These are phyloP conservation scores for Arthrobotrys sinensis DNA, from an alignment of 2,329 filamentous ascomycete genomes.

Conservation along the genomic window DNA sequence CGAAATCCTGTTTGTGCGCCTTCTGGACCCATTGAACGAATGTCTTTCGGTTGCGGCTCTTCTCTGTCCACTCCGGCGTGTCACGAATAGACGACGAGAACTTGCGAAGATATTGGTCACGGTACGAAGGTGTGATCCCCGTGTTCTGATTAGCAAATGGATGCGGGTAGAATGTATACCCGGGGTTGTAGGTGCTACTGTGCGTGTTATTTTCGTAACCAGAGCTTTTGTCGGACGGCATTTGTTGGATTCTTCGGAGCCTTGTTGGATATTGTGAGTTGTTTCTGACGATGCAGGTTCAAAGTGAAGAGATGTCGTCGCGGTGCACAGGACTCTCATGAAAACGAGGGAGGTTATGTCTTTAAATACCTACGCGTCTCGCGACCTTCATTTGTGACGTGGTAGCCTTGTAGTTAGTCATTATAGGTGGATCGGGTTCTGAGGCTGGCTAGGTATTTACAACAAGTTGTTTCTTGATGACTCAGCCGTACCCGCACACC, in stretches of 20 bases:
- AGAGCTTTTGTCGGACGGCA: constrained; percentile 4
- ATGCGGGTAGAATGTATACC: background rate
- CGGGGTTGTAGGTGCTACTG: background rate
- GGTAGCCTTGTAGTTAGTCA: background rate
- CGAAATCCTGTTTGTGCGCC: background rate
- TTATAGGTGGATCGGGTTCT: background rate
- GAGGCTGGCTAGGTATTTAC: background rate
- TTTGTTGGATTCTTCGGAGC: background rate
- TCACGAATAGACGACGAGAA: constrained; percentile 11
- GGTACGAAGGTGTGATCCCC: background rate
- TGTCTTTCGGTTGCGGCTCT: background rate
- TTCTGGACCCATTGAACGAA: constrained; percentile 24
- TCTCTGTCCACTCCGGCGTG: constrained; percentile 11
- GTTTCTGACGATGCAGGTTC: background rate
- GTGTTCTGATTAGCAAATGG: background rate
- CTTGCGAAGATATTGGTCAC: constrained; percentile 14
- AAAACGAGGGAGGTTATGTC: background rate
- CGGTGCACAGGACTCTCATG: background rate
- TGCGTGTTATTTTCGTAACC: background rate
- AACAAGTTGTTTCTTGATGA: too few species aligned
- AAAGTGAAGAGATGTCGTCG: background rate
- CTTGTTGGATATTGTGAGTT: background rate
- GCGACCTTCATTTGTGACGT: background rate
- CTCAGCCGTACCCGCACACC: too few species aligned
- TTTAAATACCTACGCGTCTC: constrained; percentile 1